Conservation (phyloP, 2,329 filamentous ascomycete species). For the Aspergillus oerlinghausenensis region DNA sequence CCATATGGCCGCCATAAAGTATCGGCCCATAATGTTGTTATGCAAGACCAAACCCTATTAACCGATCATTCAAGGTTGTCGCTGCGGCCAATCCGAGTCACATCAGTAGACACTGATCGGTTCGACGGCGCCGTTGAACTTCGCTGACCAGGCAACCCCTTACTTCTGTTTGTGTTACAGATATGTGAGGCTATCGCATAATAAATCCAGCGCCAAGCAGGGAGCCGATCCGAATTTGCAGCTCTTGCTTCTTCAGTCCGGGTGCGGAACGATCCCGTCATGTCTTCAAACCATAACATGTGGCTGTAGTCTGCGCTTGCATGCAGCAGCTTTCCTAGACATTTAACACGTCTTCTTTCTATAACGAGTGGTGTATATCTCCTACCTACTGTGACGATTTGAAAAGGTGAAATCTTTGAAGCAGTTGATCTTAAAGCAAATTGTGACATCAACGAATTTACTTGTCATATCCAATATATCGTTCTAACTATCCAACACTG, state of each 20-base stretch:
- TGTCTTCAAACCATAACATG: not conserved
- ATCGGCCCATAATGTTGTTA: constrained; percentile 3
- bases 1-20: not conserved
- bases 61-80: no score
- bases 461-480: not conserved
- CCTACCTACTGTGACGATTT: no score
- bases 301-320: not conserved
- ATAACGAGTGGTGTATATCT: not conserved
- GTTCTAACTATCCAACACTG: not conserved
- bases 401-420: not conserved
- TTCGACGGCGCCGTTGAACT: not conserved
- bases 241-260: not conserved
- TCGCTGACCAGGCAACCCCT: not conserved
- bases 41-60: not conserved
- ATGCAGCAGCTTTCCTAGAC: not conserved
- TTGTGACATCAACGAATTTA: not conserved
- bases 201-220: not conserved
- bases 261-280: not conserved
- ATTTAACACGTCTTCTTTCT: not conserved
- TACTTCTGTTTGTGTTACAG: not conserved
- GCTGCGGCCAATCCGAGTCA: not conserved
- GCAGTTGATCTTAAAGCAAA: not conserved
- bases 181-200: not conserved
- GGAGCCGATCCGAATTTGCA: no score
- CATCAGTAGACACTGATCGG: not conserved